phyloP scores from a whole-genome alignment of 2,329 filamentous ascomycete genomes.

The Fonsecaea nubica region DNA sequence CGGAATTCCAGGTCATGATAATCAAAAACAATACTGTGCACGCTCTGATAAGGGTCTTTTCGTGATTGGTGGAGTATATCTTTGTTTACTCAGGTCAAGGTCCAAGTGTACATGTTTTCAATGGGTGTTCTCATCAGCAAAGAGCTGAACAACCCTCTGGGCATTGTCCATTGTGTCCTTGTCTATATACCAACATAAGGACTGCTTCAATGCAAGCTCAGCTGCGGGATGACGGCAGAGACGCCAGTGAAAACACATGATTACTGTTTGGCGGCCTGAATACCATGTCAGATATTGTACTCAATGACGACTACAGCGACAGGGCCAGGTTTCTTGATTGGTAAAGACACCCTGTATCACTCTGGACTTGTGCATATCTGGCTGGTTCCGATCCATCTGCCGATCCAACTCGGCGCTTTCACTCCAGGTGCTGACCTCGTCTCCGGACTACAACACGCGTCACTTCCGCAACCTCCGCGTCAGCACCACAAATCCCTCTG shows the following conservation, averaged over 20 bases:
- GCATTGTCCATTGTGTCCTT: not conserved
- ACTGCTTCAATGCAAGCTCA: not conserved
- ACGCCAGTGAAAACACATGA: not conserved
- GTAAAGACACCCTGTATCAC: not conserved
- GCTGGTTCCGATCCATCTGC: not conserved
- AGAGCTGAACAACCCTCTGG: not conserved
- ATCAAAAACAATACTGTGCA: not conserved
- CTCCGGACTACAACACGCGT: not conserved
- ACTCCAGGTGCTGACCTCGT: not conserved
- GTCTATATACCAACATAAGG: not conserved
- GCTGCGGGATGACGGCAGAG: not conserved
- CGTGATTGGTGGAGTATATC: not conserved
- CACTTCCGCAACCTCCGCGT: not conserved
- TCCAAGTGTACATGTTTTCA: not conserved
- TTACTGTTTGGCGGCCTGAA: constrained; percentile 8
- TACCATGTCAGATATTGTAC: not conserved
- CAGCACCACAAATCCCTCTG: not conserved
- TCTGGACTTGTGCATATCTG: not conserved
- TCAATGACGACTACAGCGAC: not conserved
- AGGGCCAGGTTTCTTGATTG: not conserved
- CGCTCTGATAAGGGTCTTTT: not conserved
- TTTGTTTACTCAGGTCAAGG: not conserved
- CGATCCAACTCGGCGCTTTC: not conserved
- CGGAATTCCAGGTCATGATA: constrained; percentile 10
- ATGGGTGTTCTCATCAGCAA: not conserved